A percentile compares a stretch with the other conserved stretches of the same genome.
Evolutionary conservation across 176 grass and related monocot species (phyloP).

Genomic region (Carex littledalei): DNA sequence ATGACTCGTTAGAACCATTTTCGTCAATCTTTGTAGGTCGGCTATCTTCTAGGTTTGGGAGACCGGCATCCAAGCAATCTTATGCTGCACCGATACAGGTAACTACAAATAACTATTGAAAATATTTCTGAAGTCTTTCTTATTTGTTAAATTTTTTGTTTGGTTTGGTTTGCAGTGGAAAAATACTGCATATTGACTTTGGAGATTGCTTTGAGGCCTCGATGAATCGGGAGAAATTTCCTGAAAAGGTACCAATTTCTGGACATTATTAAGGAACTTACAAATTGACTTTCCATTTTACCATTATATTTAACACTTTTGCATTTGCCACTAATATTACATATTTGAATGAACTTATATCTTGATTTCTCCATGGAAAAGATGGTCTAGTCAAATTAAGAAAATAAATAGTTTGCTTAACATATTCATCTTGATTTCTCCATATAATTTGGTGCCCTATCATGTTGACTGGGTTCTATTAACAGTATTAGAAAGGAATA

Average conservation of each 20-base stretch:
- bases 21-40: conserved; percentile 43
- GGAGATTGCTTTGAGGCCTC: conserved; percentile 98
- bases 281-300: conserved; percentile 15
- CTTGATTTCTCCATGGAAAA: background rate
- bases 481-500: background rate
- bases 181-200: conserved; percentile 99
- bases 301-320: background rate
- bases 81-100: conserved; percentile 94
- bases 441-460: background rate
- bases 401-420: background rate
- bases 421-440: conserved; percentile 2
- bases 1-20: background rate
- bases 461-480: background rate
- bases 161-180: conserved; percentile 59
- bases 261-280: conserved; percentile 18
- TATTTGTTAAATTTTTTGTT: conserved; percentile 32
- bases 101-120: conserved; percentile 5
- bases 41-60: conserved; percentile 94
- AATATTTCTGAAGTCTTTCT: conserved; percentile 3
- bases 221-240: conserved; percentile 97
- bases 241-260: conserved; percentile 60
- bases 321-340: background rate
- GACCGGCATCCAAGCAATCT: conserved; percentile 98
- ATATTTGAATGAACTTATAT: background rate
- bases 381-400: background rate